Evolutionary conservation across 495 filamentous ascomycete species (phyloP).

Genomic region (Recurvomyces mirabilis): DNA sequence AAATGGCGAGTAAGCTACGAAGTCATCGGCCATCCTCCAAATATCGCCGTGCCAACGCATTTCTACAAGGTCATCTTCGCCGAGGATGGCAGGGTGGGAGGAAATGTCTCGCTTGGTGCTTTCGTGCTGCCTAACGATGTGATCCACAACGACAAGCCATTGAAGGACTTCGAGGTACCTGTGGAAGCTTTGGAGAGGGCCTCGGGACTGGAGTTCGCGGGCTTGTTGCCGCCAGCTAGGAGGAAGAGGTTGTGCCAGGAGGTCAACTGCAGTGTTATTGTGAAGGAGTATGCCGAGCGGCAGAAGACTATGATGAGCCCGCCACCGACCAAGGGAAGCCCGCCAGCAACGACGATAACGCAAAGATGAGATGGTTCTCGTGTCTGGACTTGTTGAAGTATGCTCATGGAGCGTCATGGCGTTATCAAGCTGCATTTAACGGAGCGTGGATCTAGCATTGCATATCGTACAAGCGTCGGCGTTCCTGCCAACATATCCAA

Average conservation of each 20-base stretch:
- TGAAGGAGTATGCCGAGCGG: constrained; percentile 58
- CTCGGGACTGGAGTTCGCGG: constrained; percentile 80
- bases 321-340: constrained; percentile 7
- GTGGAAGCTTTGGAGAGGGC: constrained; percentile 85
- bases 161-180: constrained; percentile 88
- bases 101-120: constrained; percentile 79
- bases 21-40: constrained; percentile 90
- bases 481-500: background rate
- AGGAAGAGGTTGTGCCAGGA: constrained; percentile 78
- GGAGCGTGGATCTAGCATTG: background rate
- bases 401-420: background rate
- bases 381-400: background rate
- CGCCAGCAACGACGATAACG: constrained; percentile 4
- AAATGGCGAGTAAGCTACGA: constrained; percentile 96
- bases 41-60: constrained; percentile 91
- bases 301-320: constrained; percentile 38
- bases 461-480: constrained; percentile 2
- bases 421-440: constrained; percentile 1
- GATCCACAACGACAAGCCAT: constrained; percentile 75
- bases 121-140: constrained; percentile 89
- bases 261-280: constrained; percentile 63
- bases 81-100: constrained; percentile 61
- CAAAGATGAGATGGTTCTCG: background rate
- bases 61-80: constrained; percentile 98
- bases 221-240: constrained; percentile 58